A percentile compares a stretch with the other conserved stretches of the same genome.
Conservation (phyloP, 1,139 yeast genomes). For the Geotrichum phurueaensis region DNA sequence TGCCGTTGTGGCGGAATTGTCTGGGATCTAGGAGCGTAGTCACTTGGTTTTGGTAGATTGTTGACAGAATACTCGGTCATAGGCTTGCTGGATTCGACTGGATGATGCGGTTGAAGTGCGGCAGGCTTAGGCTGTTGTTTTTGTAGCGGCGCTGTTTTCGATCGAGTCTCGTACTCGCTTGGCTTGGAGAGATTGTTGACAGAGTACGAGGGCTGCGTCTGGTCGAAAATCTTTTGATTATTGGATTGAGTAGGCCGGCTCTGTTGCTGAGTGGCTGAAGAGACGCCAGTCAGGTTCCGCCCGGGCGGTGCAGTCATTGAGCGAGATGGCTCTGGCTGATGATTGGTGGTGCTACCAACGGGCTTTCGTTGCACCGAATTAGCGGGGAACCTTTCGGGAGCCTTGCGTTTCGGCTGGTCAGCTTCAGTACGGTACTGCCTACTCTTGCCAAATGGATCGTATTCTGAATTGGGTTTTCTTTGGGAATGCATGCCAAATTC, state of each 20-base stretch:
- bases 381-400: neutral
- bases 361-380: neutral
- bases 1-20: neutral
- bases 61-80: neutral
- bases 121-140: neutral
- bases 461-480: neutral
- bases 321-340: neutral
- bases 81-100: neutral
- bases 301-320: neutral
- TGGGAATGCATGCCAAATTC: neutral
- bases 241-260: neutral
- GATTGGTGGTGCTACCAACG: neutral
- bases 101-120: neutral
- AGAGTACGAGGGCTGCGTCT: neutral
- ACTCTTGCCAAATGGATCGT: neutral
- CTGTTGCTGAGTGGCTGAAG: neutral
- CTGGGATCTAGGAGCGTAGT: neutral
- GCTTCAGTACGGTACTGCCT: neutral
- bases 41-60: neutral
- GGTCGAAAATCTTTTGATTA: neutral
- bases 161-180: constrained; percentile 8
- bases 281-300: neutral
- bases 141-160: neutral
- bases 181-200: constrained; percentile 1
- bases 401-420: neutral